Conservation (phyloP, 441 rosid species). For the Erodium chrysanthum region DNA sequence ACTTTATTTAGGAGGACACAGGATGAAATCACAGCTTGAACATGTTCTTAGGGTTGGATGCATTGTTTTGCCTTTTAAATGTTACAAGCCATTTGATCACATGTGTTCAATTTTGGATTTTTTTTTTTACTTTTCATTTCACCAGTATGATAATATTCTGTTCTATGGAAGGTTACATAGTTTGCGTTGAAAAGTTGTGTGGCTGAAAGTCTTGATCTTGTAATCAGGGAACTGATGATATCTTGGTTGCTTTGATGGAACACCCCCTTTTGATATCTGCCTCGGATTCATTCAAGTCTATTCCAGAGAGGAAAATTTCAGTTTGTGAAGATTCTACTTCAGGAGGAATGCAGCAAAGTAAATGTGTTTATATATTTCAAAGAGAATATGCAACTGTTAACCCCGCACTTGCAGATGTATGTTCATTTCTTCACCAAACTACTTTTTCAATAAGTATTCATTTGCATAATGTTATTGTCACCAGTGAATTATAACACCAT, state of each 20-base stretch:
- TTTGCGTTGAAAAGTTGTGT: not conserved
- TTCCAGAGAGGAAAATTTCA: slow-evolving; percentile 36
- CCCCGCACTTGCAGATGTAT: slow-evolving; percentile 59
- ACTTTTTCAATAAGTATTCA: not conserved
- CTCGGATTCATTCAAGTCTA: slow-evolving; percentile 38
- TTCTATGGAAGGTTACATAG: not conserved
- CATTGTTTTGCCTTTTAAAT: not conserved
- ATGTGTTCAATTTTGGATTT: not conserved
- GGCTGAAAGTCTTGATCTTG: slow-evolving; percentile 3
- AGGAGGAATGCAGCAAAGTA: slow-evolving; percentile 21
- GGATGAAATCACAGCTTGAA: not conserved
- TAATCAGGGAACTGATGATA: slow-evolving; percentile 38
- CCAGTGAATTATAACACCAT: not conserved
- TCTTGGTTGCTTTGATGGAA: slow-evolving; percentile 39
- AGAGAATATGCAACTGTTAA: slow-evolving; percentile 64
- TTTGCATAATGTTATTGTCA: not conserved
- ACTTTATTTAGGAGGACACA: no score
- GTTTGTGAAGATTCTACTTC: slow-evolving; percentile 19
- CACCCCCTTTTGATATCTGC: slow-evolving; percentile 43
- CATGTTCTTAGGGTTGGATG: not conserved
- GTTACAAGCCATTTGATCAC: not conserved
- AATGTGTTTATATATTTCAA: slow-evolving; percentile 61
- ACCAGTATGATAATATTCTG: not conserved
- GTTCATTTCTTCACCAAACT: not conserved
- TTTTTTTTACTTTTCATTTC: not conserved